Conservation (phyloP, 2,329 filamentous ascomycete genomes). For the Apiospora arundinis region DNA sequence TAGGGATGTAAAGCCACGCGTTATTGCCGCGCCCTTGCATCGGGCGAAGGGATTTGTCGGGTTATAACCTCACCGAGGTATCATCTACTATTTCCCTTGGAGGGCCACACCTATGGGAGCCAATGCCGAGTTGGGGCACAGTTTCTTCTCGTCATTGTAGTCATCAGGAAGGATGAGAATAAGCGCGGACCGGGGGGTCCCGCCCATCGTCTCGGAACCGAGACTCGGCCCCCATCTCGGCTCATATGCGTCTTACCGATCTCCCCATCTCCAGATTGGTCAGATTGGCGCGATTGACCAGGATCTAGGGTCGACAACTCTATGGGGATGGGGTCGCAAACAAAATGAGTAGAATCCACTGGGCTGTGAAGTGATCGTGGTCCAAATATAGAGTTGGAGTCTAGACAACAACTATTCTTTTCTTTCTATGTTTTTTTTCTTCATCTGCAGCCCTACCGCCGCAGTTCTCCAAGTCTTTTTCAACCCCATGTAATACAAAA, state of each 20-base stretch:
- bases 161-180: not conserved
- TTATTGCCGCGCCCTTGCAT: not conserved
- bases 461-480: not conserved
- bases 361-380: not conserved
- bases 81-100: too few species aligned
- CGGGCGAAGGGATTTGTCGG: too few species aligned
- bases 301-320: not conserved
- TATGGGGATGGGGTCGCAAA: not conserved
- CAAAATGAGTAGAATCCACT: not conserved
- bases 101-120: not conserved
- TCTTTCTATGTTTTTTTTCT: not conserved
- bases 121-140: not conserved
- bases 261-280: not conserved
- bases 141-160: not conserved
- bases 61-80: too few species aligned
- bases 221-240: not conserved
- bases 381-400: not conserved
- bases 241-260: not conserved
- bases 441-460: constrained; percentile 5
- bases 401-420: not conserved
- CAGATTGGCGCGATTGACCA: not conserved
- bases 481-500: not conserved
- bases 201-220: not conserved
- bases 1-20: not conserved
- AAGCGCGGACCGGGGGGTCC: not conserved